These are phyloP conservation scores for Chlorella sp. DNA, from an alignment of 139 green algal genomes.

Conservation along the genomic window DNA sequence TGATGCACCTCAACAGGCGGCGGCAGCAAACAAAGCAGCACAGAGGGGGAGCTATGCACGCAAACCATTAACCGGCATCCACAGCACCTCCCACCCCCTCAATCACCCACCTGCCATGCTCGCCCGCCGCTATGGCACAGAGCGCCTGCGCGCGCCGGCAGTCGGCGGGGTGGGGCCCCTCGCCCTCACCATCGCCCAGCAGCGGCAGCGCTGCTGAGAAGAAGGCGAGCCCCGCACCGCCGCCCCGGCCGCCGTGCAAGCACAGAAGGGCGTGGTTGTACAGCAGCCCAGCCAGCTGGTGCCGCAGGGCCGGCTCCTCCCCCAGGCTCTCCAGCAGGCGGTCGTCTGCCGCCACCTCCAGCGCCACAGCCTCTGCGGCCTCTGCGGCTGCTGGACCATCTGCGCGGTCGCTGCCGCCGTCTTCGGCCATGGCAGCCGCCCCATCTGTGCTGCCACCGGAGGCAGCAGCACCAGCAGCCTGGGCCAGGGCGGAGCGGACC, in stretches of 20 bases:
- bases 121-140: not conserved
- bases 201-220: slow-evolving; percentile 2
- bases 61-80: not conserved
- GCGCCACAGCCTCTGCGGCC: slow-evolving; percentile 11
- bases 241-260: not conserved
- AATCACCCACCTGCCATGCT: not conserved
- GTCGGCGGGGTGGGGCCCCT: not conserved
- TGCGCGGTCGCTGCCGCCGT: not conserved
- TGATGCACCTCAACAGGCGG: not conserved
- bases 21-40: too few species aligned
- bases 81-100: too few species aligned
- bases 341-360: slow-evolving; percentile 27
- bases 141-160: slow-evolving; percentile 19
- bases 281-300: slow-evolving; percentile 9
- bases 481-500: not conserved
- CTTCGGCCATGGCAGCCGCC: too few species aligned
- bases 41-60: not conserved
- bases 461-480: not conserved
- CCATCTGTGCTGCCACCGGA: too few species aligned
- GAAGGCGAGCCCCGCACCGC: not conserved
- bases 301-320: not conserved
- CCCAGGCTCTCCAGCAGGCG: slow-evolving; percentile 7
- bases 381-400: not conserved
- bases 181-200: not conserved
- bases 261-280: slow-evolving; percentile 25